Percentiles rank a stretch among this genome's conserved stretches.
These are phyloP conservation scores for Phytophthora podocarpi DNA, from an alignment of 352 stramenopile genomes.

Conservation along the genomic window DNA sequence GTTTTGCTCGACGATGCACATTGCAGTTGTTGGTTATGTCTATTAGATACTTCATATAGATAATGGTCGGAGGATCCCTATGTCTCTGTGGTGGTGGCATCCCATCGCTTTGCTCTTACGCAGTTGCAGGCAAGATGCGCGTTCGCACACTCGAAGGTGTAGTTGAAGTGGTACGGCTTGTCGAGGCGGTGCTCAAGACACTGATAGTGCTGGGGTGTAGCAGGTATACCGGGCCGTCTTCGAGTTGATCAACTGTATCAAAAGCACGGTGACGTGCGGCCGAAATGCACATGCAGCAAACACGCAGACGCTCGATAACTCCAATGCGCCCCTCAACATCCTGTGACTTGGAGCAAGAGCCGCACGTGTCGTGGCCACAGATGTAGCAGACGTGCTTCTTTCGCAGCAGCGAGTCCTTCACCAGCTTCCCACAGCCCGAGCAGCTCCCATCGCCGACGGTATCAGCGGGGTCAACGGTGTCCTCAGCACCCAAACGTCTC, in stretches of 20 bases:
- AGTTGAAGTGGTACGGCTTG: slow-evolving; percentile 14
- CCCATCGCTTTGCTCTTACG: too few relatives aligned
- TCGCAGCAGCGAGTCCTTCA: slow-evolving; percentile 36
- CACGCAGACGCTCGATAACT: slow-evolving; percentile 39
- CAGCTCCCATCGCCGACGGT: slow-evolving; percentile 28
- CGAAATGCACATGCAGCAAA: slow-evolving; percentile 50
- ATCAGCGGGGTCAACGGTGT: slow-evolving; percentile 16
- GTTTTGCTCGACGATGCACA: slow-evolving; percentile 8
- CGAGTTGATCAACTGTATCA: slow-evolving; percentile 15
- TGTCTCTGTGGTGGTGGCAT: slow-evolving; percentile 9
- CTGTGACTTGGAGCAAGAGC: slow-evolving; percentile 40
- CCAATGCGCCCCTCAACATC: slow-evolving; percentile 49
- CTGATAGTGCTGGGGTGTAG: slow-evolving; percentile 25
- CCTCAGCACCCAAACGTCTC: slow-evolving; percentile 33
- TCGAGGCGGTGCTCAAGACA: slow-evolving; percentile 28
- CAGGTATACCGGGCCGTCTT: slow-evolving; percentile 19
- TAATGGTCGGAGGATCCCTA: slow-evolving; percentile 20
- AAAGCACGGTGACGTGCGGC: slow-evolving; percentile 40
- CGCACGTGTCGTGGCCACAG: slow-evolving; percentile 43
- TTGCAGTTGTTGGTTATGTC: background rate
- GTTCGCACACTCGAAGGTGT: slow-evolving; percentile 13
- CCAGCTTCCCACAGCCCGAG: slow-evolving; percentile 34
- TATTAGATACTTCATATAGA: slow-evolving; percentile 23
- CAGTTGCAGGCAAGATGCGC: slow-evolving; percentile 8
- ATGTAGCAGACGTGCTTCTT: slow-evolving; percentile 48